Evolutionary conservation across 2,329 filamentous ascomycete genomes (phyloP).

Genomic region (Furcasterigmium sp.): DNA sequence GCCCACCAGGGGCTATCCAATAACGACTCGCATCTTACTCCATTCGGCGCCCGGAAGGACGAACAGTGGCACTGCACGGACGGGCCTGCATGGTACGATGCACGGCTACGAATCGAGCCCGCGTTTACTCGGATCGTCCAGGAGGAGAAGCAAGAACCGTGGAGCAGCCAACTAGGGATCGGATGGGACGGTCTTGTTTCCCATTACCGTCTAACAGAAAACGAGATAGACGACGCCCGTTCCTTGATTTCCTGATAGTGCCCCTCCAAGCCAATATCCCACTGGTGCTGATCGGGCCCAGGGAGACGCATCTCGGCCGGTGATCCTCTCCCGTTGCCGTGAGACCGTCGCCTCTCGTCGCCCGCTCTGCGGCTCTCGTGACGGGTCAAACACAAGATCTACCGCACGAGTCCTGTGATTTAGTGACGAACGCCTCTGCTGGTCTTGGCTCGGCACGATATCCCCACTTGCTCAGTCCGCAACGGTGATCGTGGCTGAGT

Average conservation of each 20-base stretch:
- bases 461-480: background rate
- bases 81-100: slow-evolving; percentile 13
- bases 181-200: background rate
- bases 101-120: slow-evolving; percentile 7
- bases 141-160: background rate
- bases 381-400: slow-evolving; percentile 3
- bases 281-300: too few relatives aligned
- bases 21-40: background rate
- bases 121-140: background rate
- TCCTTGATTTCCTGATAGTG: background rate
- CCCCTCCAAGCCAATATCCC: background rate
- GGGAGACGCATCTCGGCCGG: too few relatives aligned
- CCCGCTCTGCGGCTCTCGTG: background rate
- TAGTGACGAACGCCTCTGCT: background rate
- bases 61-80: slow-evolving; percentile 14
- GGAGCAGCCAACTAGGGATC: too few relatives aligned
- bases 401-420: background rate
- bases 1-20: background rate
- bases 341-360: background rate
- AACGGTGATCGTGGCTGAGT: background rate
- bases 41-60: background rate
- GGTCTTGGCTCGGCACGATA: background rate
- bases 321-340: slow-evolving; percentile 1
- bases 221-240: background rate
- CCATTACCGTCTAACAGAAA: background rate